These are phyloP conservation scores for Penicillium robsamsonii DNA, from an alignment of 495 filamentous ascomycete species.

Conservation along the genomic window DNA sequence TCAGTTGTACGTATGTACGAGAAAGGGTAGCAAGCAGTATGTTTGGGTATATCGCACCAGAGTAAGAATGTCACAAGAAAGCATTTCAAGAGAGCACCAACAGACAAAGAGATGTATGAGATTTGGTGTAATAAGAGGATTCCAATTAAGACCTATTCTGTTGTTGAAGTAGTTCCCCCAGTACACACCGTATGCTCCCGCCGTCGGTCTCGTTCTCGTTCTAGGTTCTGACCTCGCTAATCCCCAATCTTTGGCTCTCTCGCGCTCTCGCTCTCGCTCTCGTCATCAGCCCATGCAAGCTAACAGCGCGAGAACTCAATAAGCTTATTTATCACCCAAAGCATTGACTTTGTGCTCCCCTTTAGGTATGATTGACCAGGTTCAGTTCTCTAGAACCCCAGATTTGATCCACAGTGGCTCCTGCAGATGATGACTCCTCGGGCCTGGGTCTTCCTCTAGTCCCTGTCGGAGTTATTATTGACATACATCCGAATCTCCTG, in stretches of 20 bases:
- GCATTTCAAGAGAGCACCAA: too few species aligned
- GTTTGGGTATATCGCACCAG: too few species aligned
- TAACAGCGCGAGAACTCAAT: background rate
- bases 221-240: background rate
- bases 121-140: too few species aligned
- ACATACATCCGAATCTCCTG: background rate
- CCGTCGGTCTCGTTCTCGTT: background rate
- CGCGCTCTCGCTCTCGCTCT: background rate
- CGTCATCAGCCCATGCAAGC: background rate
- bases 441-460: background rate
- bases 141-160: too few species aligned
- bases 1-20: too few species aligned
- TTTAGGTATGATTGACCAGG: background rate
- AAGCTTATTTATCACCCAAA: background rate
- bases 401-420: conserved; percentile 1
- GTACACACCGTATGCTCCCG: too few species aligned
- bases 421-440: background rate
- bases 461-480: background rate
- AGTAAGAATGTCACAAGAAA: too few species aligned
- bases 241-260: background rate
- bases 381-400: background rate
- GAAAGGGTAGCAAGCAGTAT: too few species aligned
- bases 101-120: too few species aligned
- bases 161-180: background rate
- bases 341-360: background rate